phyloP scores from a whole-genome alignment of 305 asterid genomes.

The Fraxinus floribunda region DNA sequence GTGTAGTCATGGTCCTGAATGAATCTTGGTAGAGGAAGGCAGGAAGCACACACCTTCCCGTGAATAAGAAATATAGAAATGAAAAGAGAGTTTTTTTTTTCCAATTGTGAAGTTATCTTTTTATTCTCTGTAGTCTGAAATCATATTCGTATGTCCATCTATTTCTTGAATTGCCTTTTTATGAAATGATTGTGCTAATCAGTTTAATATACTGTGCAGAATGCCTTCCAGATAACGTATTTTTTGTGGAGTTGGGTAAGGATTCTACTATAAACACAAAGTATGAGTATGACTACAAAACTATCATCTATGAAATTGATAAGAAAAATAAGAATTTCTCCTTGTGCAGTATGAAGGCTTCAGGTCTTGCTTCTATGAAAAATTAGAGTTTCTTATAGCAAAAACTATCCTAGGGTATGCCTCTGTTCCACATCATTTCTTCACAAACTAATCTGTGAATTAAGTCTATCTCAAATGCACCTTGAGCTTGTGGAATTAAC shows the following conservation, averaged over 20 bases:
- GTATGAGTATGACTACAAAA: neutral
- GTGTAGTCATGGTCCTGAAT: neutral
- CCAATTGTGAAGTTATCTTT: neutral
- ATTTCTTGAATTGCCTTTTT: neutral
- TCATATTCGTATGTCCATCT: neutral
- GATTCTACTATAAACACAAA: conserved; percentile 17
- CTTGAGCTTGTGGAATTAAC: conserved; percentile 7
- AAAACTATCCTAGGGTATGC: conserved; percentile 72
- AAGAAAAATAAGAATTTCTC: neutral
- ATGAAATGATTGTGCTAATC: conserved; percentile 23
- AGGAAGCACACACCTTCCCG: neutral
- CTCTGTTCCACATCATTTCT: conserved; percentile 7
- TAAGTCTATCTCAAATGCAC: neutral
- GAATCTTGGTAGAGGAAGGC: neutral
- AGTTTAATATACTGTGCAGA: conserved; percentile 48
- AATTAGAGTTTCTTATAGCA: conserved; percentile 43
- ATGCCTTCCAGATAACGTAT: conserved; percentile 78
- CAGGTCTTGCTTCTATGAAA: conserved; percentile 70
- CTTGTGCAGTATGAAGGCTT: conserved; percentile 66
- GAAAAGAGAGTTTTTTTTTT: neutral
- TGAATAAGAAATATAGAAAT: neutral
- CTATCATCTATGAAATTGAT: conserved; percentile 1
- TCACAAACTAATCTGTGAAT: neutral
- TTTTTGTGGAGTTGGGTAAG: conserved; percentile 90
- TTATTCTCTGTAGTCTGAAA: neutral